A percentile compares a stretch with the other conserved stretches of the same genome.
Evolutionary conservation across 2,329 filamentous ascomycete species (phyloP).

Genomic region (Coniochaeta sp.): DNA sequence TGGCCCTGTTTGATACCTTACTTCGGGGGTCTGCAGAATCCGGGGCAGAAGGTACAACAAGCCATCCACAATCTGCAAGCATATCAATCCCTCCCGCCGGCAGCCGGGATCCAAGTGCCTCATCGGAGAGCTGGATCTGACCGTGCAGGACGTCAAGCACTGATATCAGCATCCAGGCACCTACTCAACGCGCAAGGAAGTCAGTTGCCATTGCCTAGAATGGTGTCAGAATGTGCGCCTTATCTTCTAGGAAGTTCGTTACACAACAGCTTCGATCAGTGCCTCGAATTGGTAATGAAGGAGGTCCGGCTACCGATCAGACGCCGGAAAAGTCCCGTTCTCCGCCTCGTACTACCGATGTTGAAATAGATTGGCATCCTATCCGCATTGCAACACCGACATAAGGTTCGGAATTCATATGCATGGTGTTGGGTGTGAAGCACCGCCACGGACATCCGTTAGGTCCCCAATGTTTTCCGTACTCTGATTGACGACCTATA

Average conservation of each 20-base stretch:
- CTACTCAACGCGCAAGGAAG: too few species aligned
- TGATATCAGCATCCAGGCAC: too few species aligned
- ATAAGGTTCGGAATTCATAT: background rate
- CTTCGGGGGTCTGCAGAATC: background rate
- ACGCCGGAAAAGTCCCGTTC: background rate
- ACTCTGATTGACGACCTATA: background rate
- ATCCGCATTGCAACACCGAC: background rate
- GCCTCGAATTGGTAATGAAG: too few species aligned
- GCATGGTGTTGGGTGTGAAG: background rate
- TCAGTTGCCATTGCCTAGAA: too few species aligned
- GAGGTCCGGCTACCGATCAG: too few species aligned
- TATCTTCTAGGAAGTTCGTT: too few species aligned
- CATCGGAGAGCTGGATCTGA: too few species aligned
- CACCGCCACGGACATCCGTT: background rate
- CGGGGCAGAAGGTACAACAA: background rate
- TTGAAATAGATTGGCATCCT: background rate
- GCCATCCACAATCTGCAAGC: background rate
- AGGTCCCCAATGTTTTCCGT: background rate
- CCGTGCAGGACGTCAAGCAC: too few species aligned
- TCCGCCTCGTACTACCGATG: background rate
- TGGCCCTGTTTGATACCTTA: constrained; percentile 4
- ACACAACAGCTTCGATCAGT: too few species aligned
- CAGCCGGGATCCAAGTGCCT: background rate
- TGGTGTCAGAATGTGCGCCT: too few species aligned
- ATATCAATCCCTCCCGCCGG: background rate